Evolutionary conservation across 257 asterid species (phyloP), one percentile per base, ranked within the genome.

Genomic region (Plantago ovata): DNA sequence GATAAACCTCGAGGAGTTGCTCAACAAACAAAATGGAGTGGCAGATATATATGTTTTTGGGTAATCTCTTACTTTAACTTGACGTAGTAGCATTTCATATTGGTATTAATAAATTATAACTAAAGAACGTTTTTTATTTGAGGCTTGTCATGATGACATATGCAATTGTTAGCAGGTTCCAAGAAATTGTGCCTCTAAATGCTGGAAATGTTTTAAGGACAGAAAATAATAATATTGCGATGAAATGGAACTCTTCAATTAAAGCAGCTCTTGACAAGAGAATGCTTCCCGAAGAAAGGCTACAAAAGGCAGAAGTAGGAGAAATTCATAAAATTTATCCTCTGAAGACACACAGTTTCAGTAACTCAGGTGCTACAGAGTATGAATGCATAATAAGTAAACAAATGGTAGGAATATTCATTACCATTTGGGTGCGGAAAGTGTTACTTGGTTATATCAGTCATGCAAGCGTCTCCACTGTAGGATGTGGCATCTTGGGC

Each of bases 401-500:
- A 57, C 85, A 83, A 65, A 83, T 83, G 92, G 92, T 80, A 3
- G 92, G 92, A 53, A 80, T 83, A 18, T 53, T 83, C 38, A 80
- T 83, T 32, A 69, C 92, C 0, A 85, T 78, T 46, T 83, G 92
- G 92, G 71, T 83, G 49, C 82, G 87, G 39, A 72, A 60, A 49
- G 83, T 73, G 53, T 81, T 77, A 36, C 69, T 57, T 15, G 61
- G 73, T 10, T 80, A 48, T 36, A 53, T 83, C 32, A 64, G 72
- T 24, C 74, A 67, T 62, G 85, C 92, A 47, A 69, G 72, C 46
- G 87, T 80, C 13, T 80, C 87, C 0, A 80, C 87, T 56, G 85
- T 83, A 18, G 92, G 92, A 44, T 83, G 92, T 71, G 92, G 92
- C 2, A 47, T 83, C 62, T 69, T 83, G 83, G 83, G 92, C 7